Evolutionary conservation across 2,329 filamentous ascomycete species (phyloP).

Genomic region (Sporothrix luriei): DNA sequence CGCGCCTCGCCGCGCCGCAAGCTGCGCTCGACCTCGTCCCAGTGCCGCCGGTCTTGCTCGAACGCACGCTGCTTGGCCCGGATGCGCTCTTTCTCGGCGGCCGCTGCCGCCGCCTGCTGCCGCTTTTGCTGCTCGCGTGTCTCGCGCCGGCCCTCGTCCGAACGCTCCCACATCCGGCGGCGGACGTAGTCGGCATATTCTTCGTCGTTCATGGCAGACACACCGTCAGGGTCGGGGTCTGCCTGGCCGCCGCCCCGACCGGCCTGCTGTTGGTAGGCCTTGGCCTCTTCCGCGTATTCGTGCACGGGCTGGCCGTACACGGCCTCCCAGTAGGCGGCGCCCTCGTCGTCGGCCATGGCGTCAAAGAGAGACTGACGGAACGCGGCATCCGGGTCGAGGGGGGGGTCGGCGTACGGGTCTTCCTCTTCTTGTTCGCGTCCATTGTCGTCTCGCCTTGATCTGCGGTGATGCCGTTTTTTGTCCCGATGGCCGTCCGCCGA

Average conservation of each 20-base stretch:
- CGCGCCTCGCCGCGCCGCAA: slow-evolving; percentile 68
- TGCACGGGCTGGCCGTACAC: slow-evolving; percentile 98
- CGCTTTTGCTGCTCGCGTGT: slow-evolving; percentile 66
- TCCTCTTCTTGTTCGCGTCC: slow-evolving; percentile 26
- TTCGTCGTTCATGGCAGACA: slow-evolving; percentile 89
- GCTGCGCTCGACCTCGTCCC: slow-evolving; percentile 67
- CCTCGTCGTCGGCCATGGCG: slow-evolving; percentile 94
- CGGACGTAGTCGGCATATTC: slow-evolving; percentile 88
- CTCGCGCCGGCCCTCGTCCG: slow-evolving; percentile 78
- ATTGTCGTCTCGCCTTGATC: background rate
- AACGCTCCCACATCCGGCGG: slow-evolving; percentile 93
- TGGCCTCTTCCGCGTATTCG: slow-evolving; percentile 34
- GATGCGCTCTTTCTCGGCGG: slow-evolving; percentile 54
- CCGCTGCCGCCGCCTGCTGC: slow-evolving; percentile 43
- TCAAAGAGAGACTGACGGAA: slow-evolving; percentile 96
- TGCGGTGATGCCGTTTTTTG: background rate
- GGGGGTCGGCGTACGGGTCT: slow-evolving; percentile 51
- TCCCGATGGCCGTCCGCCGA: background rate
- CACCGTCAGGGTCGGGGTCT: slow-evolving; percentile 48
- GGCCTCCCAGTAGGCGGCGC: slow-evolving; percentile 89
- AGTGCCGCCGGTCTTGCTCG: slow-evolving; percentile 38
- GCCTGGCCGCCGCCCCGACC: slow-evolving; percentile 38
- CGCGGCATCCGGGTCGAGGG: slow-evolving; percentile 69
- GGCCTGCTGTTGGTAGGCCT: background rate
- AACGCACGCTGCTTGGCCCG: slow-evolving; percentile 49